Conservation (phyloP, 306 rosid genomes). For the Psophocarpus tetragonolobus region DNA sequence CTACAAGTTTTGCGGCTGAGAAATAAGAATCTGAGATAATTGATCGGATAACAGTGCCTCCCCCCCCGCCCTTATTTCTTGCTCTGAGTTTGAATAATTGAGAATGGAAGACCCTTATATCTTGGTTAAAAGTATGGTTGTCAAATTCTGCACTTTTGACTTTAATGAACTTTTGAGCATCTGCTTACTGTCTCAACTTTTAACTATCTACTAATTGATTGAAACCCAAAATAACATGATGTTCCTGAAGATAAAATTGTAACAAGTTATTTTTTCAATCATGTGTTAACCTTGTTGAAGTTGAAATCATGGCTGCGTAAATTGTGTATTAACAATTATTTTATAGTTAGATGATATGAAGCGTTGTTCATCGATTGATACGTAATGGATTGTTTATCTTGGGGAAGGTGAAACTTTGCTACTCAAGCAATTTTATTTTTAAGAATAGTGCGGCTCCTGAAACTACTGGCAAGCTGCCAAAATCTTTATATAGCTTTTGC, state of each 20-base stretch:
- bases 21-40: constrained; percentile 9
- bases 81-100: not conserved
- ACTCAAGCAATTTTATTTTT: constrained; percentile 16
- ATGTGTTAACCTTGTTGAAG: constrained; percentile 21
- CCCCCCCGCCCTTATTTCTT: not conserved
- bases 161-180: constrained; percentile 5
- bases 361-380: constrained; percentile 5
- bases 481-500: constrained; percentile 12
- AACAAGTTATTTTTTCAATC: not conserved
- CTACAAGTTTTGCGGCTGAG: not conserved
- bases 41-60: not conserved
- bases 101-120: constrained; percentile 20
- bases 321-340: not conserved
- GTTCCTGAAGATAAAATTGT: not conserved
- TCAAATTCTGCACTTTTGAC: constrained; percentile 22
- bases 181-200: not conserved
- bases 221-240: not conserved
- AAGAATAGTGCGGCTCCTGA: constrained; percentile 34
- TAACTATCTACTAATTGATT: not conserved
- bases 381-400: constrained; percentile 18
- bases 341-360: not conserved
- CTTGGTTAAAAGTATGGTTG: not conserved
- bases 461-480: constrained; percentile 41
- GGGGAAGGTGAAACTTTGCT: constrained; percentile 25
- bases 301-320: constrained; percentile 15